These are phyloP conservation scores for Microcera coccophila DNA, from an alignment of 2,329 filamentous ascomycete species.

Conservation along the genomic window DNA sequence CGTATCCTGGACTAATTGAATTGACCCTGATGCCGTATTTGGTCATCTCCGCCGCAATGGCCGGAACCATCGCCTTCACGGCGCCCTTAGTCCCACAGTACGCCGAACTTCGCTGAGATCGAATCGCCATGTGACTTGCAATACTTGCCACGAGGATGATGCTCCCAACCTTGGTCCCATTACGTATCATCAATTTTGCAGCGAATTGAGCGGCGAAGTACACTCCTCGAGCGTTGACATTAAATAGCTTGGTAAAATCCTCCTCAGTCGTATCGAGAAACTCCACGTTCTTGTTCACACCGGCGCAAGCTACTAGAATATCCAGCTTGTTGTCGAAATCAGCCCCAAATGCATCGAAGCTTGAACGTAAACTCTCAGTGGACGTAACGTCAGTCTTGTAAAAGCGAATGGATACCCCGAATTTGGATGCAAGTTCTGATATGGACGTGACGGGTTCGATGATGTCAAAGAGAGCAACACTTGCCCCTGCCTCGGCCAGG, in stretches of 20 bases:
- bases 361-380: conserved; percentile 49
- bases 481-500: conserved; percentile 56
- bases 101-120: conserved; percentile 42
- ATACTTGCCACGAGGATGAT: conserved; percentile 53
- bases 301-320: conserved; percentile 56
- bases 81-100: conserved; percentile 27
- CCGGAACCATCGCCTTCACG: conserved; percentile 24
- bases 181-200: conserved; percentile 48
- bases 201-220: conserved; percentile 54
- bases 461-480: conserved; percentile 56
- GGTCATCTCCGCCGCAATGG: conserved; percentile 24
- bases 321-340: conserved; percentile 49
- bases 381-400: conserved; percentile 49
- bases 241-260: conserved; percentile 61
- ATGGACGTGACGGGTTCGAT: conserved; percentile 45
- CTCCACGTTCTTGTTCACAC: conserved; percentile 55
- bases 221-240: conserved; percentile 63
- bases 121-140: conserved; percentile 48
- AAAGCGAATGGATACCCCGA: conserved; percentile 38
- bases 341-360: conserved; percentile 41
- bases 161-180: conserved; percentile 47
- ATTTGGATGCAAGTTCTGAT: conserved; percentile 41
- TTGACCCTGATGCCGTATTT: conserved; percentile 44
- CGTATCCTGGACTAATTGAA: conserved; percentile 43
- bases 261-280: conserved; percentile 57